Percentiles rank a stretch among this genome's conserved stretches.
phyloP scores from a whole-genome alignment of 176 grass and related monocot species.

The Carex scoparia region DNA sequence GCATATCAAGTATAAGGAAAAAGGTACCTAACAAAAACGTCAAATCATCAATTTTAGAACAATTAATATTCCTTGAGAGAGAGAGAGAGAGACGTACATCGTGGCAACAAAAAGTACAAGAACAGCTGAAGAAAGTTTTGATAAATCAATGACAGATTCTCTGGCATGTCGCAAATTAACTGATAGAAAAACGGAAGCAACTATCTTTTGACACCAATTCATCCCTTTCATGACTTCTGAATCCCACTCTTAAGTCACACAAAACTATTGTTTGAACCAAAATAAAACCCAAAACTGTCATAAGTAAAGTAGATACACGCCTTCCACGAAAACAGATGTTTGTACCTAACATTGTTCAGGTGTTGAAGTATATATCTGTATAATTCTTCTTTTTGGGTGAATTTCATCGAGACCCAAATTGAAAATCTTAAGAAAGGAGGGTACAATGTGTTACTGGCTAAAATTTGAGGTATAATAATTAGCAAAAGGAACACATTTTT shows the following conservation, averaged over 20 bases:
- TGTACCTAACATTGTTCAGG: conserved; percentile 28
- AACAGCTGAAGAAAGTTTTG: conserved; percentile 45
- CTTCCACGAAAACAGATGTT: conserved; percentile 44
- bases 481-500: conserved; percentile 49
- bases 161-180: conserved; percentile 73
- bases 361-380: conserved; percentile 48
- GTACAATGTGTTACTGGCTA: conserved; percentile 53
- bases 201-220: conserved; percentile 53
- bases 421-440: conserved; percentile 56
- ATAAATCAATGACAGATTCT: conserved; percentile 56
- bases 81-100: conserved; percentile 54
- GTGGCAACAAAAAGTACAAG: conserved; percentile 52
- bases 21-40: conserved; percentile 43
- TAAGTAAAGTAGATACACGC: conserved; percentile 41
- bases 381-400: conserved; percentile 40
- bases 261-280: conserved; percentile 53
- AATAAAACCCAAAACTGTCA: conserved; percentile 47
- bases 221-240: conserved; percentile 40
- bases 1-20: conserved; percentile 51
- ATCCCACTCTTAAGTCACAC: conserved; percentile 51
- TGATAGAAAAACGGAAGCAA: conserved; percentile 45
- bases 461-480: conserved; percentile 57
- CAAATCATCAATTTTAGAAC: not conserved
- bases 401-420: conserved; percentile 48
- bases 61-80: not conserved